Evolutionary conservation across 2,329 filamentous ascomycete species (phyloP), one percentile per base, ranked within the genome.

Genomic region (Paracamarosporium sp.): DNA sequence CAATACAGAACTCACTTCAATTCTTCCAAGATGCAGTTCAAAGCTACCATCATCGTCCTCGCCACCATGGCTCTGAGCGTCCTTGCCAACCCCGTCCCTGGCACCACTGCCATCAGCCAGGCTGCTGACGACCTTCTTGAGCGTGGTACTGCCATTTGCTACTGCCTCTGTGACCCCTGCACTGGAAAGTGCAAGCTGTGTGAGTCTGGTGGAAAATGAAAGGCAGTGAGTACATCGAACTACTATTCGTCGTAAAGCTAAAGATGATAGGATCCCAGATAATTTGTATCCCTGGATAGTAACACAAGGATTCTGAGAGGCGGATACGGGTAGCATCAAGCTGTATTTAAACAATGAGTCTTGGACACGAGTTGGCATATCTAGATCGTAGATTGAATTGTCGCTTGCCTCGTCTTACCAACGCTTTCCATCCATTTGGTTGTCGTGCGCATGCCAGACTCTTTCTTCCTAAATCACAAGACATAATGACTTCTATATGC

Each of bases 1-100:
- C 46, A 48, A 12, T 17, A 43, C 30, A 27, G 13, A 35, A 33
- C 27, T 4, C 31, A 48, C 31, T 48, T 36, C 46, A 36, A 2
- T 38, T 48, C 46, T 36, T 48, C 27, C 46, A 48, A 38, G 46
- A 48, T 48, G 46, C 46, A 48, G 46, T 17, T 48, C 46, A 48
- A 48, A 15, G 46, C 46, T 12, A 36, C 46, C 31, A 24, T 48
- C 22, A 2, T 48, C 46, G 22, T 48, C 22, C 30, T 48, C 31
- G 46, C 46, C 31, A 48, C 46, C 31, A 48, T 48, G 46, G 46
- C 46, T 25, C 31, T 48, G 31, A 48, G 20, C 33, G 46, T 48
- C 31, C 31, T 38, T 31, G 46, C 46, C 31, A 48, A 48, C 46
- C 46, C 46, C 12, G 46, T 48, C 22, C 46, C 46, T 25, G 46